Conservation (phyloP, 306 rosid species). For the Sphenostylis stenocarpa region DNA sequence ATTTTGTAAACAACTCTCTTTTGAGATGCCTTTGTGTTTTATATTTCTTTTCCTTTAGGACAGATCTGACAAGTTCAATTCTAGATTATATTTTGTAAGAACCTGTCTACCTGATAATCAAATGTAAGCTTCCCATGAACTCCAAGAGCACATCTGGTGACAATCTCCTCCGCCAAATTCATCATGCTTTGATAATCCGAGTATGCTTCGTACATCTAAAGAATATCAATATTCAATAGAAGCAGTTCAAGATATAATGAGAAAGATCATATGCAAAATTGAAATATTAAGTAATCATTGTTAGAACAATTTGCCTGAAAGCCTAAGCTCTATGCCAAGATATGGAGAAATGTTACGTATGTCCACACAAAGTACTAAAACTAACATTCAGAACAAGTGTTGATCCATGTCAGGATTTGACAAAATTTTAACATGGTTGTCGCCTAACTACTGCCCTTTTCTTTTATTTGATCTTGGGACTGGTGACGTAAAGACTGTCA, state of each 20-base stretch:
- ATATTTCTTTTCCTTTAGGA: too few species aligned
- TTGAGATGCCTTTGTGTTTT: too few species aligned
- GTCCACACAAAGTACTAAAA: constrained; percentile 5
- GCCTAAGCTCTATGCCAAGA: not conserved
- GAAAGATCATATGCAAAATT: constrained; percentile 18
- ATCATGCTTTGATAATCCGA: constrained; percentile 99
- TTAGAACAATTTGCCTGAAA: constrained; percentile 17
- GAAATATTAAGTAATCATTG: constrained; percentile 19
- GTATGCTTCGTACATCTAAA: constrained; percentile 96
- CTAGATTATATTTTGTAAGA: constrained; percentile 11
- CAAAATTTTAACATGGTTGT: not conserved
- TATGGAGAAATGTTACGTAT: constrained; percentile 13
- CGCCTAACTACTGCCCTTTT: constrained; percentile 5
- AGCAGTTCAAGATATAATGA: constrained; percentile 28
- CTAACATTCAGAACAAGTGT: constrained; percentile 13
- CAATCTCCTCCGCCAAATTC: constrained; percentile 88
- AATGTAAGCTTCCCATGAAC: constrained; percentile 82
- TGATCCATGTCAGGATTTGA: constrained; percentile 1
- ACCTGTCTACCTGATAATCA: constrained; percentile 77
- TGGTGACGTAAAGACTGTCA: constrained; percentile 5
- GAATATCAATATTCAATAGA: constrained; percentile 53
- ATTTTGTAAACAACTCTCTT: too few species aligned
- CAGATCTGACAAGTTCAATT: not conserved
- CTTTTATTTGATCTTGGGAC: constrained; percentile 11
- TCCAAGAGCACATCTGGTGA: constrained; percentile 84